Evolutionary conservation across 2,329 filamentous ascomycete species (phyloP), one percentile per base, ranked within the genome.

Genomic region (Alternaria incomplexa): DNA sequence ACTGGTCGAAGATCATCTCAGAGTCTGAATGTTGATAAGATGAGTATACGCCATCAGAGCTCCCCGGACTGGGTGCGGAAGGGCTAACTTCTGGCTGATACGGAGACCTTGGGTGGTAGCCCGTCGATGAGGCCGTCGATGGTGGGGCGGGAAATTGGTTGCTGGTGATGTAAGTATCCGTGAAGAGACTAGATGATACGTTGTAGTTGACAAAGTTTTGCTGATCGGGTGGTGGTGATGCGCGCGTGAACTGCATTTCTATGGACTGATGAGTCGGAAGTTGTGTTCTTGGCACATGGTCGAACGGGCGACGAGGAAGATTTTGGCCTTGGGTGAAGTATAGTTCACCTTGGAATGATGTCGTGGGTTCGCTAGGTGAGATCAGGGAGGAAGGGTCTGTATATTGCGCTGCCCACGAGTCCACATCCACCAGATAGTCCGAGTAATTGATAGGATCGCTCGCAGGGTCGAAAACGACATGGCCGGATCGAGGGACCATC

Each of bases 401-500:
- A 59, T 64, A 72, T 40, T 75, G 68, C 44, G 63, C 68, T 12
- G 69, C 67, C 72, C 75, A 77, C 17, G 65, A 64, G 54, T 70
- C 66, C 9, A 74, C 67, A 50, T 73, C 65, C 32, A 65, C 67
- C 9, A 71, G 26, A 36, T 68, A 73, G 3, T 66, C 54, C 6
- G 63, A 57, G 36, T 73, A 76, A 45, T 71, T 65, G 5, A 67
- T 55, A 3, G 66, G 66, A 44, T 79, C 75, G 15, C 74, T 74
- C n/a, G 52, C 64, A 10, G 77, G 70, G 43, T 78, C 77, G 56
- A 78, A 78, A 36, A 77, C 61, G 17, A 69, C 67, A 50, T 70
- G 63, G 20, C 72, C 73, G n/a, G 74, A 68, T 36, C 66, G 69
- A n/a, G 76, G 74, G 11, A 70, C 56, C 61, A 70, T 71, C 4